A percentile compares a stretch with the other conserved stretches of the same genome.
These are phyloP conservation scores for Pleurotus giganteus DNA, from an alignment of 768 basidiomycete genomes.

Conservation along the genomic window DNA sequence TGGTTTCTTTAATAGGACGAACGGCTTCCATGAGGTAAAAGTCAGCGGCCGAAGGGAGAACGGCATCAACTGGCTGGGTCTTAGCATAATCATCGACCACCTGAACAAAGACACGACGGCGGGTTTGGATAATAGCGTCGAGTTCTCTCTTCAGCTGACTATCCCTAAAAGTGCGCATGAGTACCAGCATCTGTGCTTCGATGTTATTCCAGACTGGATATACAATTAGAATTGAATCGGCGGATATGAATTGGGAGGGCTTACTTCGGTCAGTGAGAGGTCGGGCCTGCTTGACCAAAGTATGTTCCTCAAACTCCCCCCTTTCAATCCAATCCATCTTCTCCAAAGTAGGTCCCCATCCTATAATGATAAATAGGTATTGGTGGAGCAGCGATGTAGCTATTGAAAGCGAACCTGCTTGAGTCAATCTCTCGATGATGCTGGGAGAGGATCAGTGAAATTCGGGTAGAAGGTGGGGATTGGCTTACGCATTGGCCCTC, in stretches of 20 bases:
- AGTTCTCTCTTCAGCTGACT: neutral
- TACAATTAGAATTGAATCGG: slow-evolving; percentile 7
- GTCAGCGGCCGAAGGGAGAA: slow-evolving; percentile 27
- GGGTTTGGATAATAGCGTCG: neutral
- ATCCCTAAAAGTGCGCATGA: slow-evolving; percentile 44
- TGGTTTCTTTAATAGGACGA: neutral
- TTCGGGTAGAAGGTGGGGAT: neutral
- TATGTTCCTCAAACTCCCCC: slow-evolving; percentile 33
- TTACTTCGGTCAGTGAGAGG: slow-evolving; percentile 51
- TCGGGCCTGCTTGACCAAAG: slow-evolving; percentile 44
- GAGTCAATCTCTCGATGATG: neutral
- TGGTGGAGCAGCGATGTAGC: neutral
- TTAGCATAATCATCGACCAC: neutral
- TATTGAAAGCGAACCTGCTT: neutral
- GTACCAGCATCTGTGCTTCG: slow-evolving; percentile 35
- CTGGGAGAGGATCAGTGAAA: neutral
- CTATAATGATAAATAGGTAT: neutral
- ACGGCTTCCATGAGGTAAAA: slow-evolving; percentile 17
- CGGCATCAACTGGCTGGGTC: slow-evolving; percentile 12
- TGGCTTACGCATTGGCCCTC: no score
- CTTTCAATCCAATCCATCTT: neutral
- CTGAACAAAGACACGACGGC: neutral
- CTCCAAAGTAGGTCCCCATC: neutral
- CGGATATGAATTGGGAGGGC: slow-evolving; percentile 11
- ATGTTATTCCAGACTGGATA: slow-evolving; percentile 53